Conservation (phyloP, 2,329 filamentous ascomycete species). For the Botrytis pseudocinerea region DNA sequence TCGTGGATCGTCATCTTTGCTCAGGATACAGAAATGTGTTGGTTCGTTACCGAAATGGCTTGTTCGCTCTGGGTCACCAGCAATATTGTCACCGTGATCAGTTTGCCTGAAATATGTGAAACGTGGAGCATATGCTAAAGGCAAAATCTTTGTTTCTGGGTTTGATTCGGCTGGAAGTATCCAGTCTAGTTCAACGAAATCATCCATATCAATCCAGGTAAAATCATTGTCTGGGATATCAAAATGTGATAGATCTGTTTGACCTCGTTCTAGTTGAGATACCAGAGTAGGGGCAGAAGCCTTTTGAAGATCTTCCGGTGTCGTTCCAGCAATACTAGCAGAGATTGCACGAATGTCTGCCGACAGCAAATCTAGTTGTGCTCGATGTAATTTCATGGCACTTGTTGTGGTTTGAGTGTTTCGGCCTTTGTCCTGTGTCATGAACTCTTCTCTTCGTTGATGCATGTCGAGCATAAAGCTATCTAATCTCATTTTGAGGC, state of each 20-base stretch:
- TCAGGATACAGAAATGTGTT: conserved; percentile 95
- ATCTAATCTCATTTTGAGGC: conserved; percentile 93
- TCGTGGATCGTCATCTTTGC: conserved; percentile 82
- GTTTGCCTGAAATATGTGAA: conserved; percentile 98
- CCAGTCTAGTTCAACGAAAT: conserved; percentile 98
- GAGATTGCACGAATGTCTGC: conserved; percentile 93
- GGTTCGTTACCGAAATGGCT: conserved; percentile 92
- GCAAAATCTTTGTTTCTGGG: conserved; percentile 90
- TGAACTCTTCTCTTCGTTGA: conserved; percentile 89
- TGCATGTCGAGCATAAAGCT: conserved; percentile 98
- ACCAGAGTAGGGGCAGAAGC: conserved; percentile 52
- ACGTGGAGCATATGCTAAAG: conserved; percentile 87
- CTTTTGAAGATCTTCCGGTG: conserved; percentile 71
- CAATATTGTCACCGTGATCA: conserved; percentile 79
- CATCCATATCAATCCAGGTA: conserved; percentile 99
- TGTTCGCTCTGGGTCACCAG: conserved; percentile 76
- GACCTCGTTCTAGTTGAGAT: conserved; percentile 55
- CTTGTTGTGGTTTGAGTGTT: conserved; percentile 80
- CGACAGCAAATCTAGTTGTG: conserved; percentile 86
- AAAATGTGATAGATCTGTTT: conserved; percentile 79
- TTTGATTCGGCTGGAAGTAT: conserved; percentile 87
- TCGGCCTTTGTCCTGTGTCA: conserved; percentile 73
- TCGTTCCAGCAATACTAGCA: conserved; percentile 81
- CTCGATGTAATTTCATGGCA: conserved; percentile 93
- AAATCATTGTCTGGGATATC: conserved; percentile 94